These are phyloP conservation scores for Calonectria pteridis DNA, from an alignment of 2,329 filamentous ascomycete genomes.

Conservation along the genomic window DNA sequence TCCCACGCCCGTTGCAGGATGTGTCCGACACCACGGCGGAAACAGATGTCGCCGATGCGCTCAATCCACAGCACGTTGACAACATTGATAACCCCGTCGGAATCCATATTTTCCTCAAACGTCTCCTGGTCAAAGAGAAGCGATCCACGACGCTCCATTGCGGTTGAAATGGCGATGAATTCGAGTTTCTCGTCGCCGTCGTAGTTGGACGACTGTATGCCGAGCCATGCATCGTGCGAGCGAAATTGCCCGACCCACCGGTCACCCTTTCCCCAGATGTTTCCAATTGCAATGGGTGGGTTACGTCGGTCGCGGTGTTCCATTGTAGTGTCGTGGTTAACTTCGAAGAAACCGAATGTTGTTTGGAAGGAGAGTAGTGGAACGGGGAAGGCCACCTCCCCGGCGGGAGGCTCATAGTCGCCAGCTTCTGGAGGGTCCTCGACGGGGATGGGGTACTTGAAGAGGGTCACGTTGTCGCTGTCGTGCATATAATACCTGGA, in stretches of 20 bases:
- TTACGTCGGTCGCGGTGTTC: conserved; percentile 51
- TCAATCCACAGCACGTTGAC: conserved; percentile 62
- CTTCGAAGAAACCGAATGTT: conserved; percentile 54
- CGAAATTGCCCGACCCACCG: conserved; percentile 58
- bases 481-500: conserved; percentile 53
- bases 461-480: conserved; percentile 53
- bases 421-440: conserved; percentile 48
- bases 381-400: conserved; percentile 51
- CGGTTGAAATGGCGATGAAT: conserved; percentile 57
- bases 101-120: conserved; percentile 56
- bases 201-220: conserved; percentile 60
- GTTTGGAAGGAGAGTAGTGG: conserved; percentile 57
- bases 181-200: conserved; percentile 59
- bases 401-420: conserved; percentile 46
- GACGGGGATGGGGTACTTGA: conserved; percentile 58
- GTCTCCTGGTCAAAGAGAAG: conserved; percentile 54
- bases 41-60: conserved; percentile 57
- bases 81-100: conserved; percentile 58
- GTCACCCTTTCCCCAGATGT: conserved; percentile 53
- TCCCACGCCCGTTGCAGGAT: conserved; percentile 57
- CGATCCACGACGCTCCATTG: conserved; percentile 56
- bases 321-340: conserved; percentile 54
- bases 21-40: conserved; percentile 57
- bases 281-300: conserved; percentile 58
- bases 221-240: conserved; percentile 60